Conservation (phyloP, 225 moss, liverwort and hornwort species). For the Takakia lepidozioides region DNA sequence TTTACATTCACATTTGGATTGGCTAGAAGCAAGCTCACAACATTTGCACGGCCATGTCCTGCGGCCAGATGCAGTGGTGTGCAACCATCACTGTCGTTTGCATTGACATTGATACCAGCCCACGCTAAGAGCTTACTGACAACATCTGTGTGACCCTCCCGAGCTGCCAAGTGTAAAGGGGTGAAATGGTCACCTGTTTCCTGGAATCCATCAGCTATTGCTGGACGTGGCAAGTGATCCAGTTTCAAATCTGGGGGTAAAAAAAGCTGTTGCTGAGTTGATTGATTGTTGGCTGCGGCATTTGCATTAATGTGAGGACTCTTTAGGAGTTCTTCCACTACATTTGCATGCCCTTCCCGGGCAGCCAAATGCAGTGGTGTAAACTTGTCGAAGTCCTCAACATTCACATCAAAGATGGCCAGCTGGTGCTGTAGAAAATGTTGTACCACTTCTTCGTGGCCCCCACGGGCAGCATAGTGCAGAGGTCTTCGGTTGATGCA, state of each 20-base stretch:
- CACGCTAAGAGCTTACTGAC: slow-evolving; percentile 4
- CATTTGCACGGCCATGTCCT: slow-evolving; percentile 18
- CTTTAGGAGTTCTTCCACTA: slow-evolving; percentile 15
- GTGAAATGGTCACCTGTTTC: no score
- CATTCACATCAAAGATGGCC: slow-evolving; percentile 23
- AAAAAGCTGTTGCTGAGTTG: slow-evolving; percentile 5
- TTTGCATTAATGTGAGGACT: slow-evolving; percentile 20
- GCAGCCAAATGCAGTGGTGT: slow-evolving; percentile 40
- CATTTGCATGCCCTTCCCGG: slow-evolving; percentile 29
- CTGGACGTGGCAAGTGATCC: slow-evolving; percentile 18
- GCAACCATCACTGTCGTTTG: slow-evolving; percentile 21
- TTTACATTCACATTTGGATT: slow-evolving; percentile 26
- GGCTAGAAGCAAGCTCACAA: slow-evolving; percentile 20
- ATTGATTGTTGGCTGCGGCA: slow-evolving; percentile 18
- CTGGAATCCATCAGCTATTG: not conserved
- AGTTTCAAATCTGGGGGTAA: no score
- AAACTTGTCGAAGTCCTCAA: slow-evolving; percentile 17
- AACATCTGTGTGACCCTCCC: no score
- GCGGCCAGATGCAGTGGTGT: slow-evolving; percentile 40
- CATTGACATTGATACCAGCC: slow-evolving; percentile 19
- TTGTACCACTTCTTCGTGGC: slow-evolving; percentile 20
- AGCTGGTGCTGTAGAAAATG: slow-evolving; percentile 21
- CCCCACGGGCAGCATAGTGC: slow-evolving; percentile 42
- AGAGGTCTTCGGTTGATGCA: slow-evolving; percentile 35
- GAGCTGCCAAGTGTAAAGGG: no score